phyloP scores from a whole-genome alignment of 345 rosid species.

The Salix suchowensis region DNA sequence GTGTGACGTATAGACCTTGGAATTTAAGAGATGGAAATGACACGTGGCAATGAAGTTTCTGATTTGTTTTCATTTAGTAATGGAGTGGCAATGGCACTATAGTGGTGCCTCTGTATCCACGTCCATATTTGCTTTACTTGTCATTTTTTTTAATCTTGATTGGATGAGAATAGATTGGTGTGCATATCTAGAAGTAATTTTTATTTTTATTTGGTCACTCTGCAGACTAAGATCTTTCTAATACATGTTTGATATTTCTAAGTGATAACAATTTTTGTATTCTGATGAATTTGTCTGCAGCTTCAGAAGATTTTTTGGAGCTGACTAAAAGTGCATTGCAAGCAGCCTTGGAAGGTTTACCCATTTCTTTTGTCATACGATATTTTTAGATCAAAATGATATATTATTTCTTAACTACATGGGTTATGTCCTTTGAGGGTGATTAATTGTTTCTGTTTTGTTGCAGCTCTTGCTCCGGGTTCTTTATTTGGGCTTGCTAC shows the following conservation, averaged over 20 bases:
- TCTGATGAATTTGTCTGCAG: conserved; percentile 37
- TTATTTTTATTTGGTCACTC: neutral
- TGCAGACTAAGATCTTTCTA: neutral
- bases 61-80: too few relatives aligned
- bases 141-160: too few relatives aligned
- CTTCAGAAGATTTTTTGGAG: conserved; percentile 96
- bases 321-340: conserved; percentile 88
- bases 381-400: conserved; percentile 8
- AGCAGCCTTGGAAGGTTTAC: conserved; percentile 86
- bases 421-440: conserved; percentile 8
- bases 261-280: neutral
- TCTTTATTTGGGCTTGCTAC: conserved; percentile 88
- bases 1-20: too few relatives aligned
- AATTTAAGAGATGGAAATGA: too few relatives aligned
- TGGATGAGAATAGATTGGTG: too few relatives aligned
- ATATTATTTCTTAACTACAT: neutral
- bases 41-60: too few relatives aligned
- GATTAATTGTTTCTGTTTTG: neutral
- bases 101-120: too few relatives aligned
- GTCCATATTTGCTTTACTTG: too few relatives aligned
- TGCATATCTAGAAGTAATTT: neutral
- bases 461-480: conserved; percentile 83
- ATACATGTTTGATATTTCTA: neutral
- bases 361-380: neutral
- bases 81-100: too few relatives aligned